A percentile compares a stretch with the other conserved stretches of the same genome.
These are phyloP conservation scores for Protea cynaroides DNA, from an alignment of 164 flowering plant genomes.

Conservation along the genomic window DNA sequence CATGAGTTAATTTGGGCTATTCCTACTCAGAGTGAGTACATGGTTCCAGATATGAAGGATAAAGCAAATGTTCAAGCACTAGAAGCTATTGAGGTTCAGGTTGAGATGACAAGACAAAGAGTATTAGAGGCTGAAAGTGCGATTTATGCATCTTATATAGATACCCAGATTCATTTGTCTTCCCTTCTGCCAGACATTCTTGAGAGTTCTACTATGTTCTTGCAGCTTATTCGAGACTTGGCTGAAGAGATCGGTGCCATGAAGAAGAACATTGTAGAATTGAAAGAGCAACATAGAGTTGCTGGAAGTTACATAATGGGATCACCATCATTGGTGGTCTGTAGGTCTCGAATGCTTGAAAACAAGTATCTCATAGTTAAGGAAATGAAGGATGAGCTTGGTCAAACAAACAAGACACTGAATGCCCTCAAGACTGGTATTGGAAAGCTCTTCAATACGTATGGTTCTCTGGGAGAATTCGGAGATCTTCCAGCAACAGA, in stretches of 20 bases:
- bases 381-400: conserved; percentile 29
- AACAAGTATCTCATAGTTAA: conserved; percentile 10
- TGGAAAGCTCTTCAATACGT: conserved; percentile 9
- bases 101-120: conserved; percentile 23
- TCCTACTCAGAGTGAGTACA: not conserved
- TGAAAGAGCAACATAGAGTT: conserved; percentile 10
- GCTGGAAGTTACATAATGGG: conserved; percentile 1
- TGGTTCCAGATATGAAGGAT: conserved; percentile 10
- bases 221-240: no score
- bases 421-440: conserved; percentile 20
- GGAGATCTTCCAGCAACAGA: conserved; percentile 15
- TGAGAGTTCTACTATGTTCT: no score
- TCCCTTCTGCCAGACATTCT: no score
- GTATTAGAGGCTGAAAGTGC: conserved; percentile 20
- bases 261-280: conserved; percentile 15
- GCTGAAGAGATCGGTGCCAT: conserved; percentile 12
- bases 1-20: conserved; percentile 2
- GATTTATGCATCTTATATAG: no score
- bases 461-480: conserved; percentile 1
- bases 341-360: not conserved
- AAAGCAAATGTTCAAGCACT: conserved; percentile 8
- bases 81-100: conserved; percentile 19
- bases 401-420: conserved; percentile 28
- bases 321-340: conserved; percentile 1
- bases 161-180: no score